Percentiles rank a stretch among this genome's conserved stretches.
phyloP scores from a whole-genome alignment of 495 filamentous ascomycete genomes.

The Collariella sp. region DNA sequence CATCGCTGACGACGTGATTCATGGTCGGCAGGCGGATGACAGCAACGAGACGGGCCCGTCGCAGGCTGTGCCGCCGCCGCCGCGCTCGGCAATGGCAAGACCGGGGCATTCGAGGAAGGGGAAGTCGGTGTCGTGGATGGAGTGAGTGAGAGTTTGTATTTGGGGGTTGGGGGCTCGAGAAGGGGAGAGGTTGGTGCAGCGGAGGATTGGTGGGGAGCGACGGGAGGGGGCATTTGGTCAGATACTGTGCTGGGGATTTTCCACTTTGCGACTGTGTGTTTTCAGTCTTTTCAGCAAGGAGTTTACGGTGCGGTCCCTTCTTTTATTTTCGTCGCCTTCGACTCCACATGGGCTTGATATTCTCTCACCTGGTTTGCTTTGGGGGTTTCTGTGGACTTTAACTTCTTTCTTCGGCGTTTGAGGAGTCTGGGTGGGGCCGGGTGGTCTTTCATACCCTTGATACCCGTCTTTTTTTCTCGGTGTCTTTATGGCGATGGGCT shows the following conservation, averaged over 20 bases:
- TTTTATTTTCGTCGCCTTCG: background rate
- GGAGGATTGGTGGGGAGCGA: no score
- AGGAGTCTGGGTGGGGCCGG: background rate
- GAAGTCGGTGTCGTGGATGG: conserved; percentile 3
- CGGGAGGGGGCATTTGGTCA: no score
- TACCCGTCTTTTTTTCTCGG: background rate
- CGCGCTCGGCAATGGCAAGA: background rate
- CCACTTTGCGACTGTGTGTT: no score
- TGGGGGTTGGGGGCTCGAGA: no score
- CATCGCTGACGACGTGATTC: background rate
- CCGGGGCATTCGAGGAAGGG: background rate
- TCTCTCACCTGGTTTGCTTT: no score
- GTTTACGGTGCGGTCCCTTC: no score
- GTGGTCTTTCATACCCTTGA: background rate
- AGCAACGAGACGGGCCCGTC: background rate
- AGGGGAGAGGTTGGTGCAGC: no score
- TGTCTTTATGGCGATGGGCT: background rate
- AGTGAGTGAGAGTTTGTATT: background rate
- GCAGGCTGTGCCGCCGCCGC: background rate
- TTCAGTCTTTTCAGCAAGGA: no score
- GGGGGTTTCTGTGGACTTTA: background rate
- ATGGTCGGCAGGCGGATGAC: background rate
- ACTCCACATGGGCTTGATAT: no score
- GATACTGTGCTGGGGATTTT: no score
- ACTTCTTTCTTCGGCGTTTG: background rate